phyloP scores from a whole-genome alignment of 2,329 filamentous ascomycete genomes.

The Venturia aucupariae region DNA sequence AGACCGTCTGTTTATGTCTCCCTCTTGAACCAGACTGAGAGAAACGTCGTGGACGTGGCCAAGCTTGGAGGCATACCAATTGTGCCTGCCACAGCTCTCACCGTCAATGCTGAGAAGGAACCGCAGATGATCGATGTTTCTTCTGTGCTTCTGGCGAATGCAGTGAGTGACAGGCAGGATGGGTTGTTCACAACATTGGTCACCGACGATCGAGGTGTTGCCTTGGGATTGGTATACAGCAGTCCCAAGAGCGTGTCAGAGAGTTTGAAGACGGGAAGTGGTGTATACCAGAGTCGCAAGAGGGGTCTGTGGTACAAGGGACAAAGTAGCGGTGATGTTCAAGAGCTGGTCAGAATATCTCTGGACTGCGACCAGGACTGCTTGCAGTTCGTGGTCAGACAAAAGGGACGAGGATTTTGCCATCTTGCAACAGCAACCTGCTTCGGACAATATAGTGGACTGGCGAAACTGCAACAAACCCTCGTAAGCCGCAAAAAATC shows the following conservation, averaged over 20 bases:
- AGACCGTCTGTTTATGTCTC: slow-evolving; percentile 43
- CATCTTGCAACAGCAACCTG: slow-evolving; percentile 88
- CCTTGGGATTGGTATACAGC: slow-evolving; percentile 88
- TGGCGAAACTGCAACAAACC: slow-evolving; percentile 80
- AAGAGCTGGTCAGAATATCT: slow-evolving; percentile 75
- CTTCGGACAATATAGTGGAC: slow-evolving; percentile 75
- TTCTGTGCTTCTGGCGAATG: slow-evolving; percentile 62
- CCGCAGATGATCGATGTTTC: slow-evolving; percentile 54
- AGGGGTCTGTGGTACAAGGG: slow-evolving; percentile 96
- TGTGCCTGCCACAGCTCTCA: slow-evolving; percentile 61
- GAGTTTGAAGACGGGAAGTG: slow-evolving; percentile 68
- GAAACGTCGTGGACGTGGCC: slow-evolving; percentile 33
- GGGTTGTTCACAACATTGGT: slow-evolving; percentile 84
- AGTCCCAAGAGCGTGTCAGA: slow-evolving; percentile 83
- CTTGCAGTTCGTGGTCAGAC: slow-evolving; percentile 77
- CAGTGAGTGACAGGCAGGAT: slow-evolving; percentile 73
- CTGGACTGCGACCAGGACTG: slow-evolving; percentile 93
- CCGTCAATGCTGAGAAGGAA: slow-evolving; percentile 53
- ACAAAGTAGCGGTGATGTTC: slow-evolving; percentile 84
- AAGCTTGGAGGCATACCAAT: slow-evolving; percentile 54
- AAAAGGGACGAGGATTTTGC: slow-evolving; percentile 85
- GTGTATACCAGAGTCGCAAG: slow-evolving; percentile 95
- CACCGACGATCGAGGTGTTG: slow-evolving; percentile 74
- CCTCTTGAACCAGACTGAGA: slow-evolving; percentile 32
- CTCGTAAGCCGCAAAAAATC: slow-evolving; percentile 71